Evolutionary conservation across 306 rosid species (phyloP).

Genomic region (Rubus idaeus): DNA sequence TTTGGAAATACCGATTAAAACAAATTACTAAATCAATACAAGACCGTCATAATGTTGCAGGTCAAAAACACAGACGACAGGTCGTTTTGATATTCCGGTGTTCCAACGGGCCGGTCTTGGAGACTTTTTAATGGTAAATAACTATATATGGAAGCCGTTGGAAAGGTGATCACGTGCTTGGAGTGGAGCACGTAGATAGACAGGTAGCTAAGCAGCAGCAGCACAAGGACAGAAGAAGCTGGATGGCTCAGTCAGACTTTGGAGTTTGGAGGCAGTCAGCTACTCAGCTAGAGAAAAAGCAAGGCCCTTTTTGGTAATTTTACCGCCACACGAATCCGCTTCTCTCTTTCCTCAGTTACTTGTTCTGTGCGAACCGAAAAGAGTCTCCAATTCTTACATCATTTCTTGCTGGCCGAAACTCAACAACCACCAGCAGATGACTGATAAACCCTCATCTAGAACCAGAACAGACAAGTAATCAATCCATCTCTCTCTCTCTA

Average conservation of each 20-base stretch:
- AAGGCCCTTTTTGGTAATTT: neutral
- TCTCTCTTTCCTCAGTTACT: neutral
- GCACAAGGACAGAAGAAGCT: neutral
- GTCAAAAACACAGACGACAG: neutral
- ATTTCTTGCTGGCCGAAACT: neutral
- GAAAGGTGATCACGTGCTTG: neutral
- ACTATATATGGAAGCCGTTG: neutral
- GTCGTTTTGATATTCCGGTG: neutral
- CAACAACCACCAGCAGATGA: conserved; percentile 6
- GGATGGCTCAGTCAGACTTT: neutral
- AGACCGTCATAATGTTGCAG: no score
- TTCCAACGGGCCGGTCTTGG: no score
- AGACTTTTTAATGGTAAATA: no score
- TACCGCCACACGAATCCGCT: neutral
- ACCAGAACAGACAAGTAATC: neutral
- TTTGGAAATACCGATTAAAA: no score
- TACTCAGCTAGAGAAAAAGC: no score
- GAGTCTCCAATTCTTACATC: neutral
- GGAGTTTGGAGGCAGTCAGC: no score
- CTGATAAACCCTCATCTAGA: conserved; percentile 11
- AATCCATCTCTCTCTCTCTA: neutral
- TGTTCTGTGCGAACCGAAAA: neutral
- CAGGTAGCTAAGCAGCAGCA: neutral
- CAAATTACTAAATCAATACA: no score
- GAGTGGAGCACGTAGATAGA: neutral